Evolutionary conservation across 106 monocot species (phyloP), one percentile per base, ranked within the genome.

Genomic region (Dendrobium huoshanense): DNA sequence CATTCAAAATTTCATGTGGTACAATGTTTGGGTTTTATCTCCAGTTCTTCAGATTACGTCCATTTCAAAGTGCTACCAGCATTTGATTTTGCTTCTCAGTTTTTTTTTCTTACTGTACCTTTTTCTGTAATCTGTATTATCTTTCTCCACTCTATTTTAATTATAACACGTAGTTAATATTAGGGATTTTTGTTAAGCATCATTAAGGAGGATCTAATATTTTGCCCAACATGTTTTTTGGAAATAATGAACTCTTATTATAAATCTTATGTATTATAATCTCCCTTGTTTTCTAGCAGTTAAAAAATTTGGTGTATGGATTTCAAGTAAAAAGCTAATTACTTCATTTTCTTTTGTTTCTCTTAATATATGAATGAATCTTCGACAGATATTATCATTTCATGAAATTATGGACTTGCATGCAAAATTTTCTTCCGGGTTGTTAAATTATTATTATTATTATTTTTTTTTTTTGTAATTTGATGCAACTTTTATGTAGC

Each of bases 381-480:
- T 15, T 70, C 8, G 15, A 70, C 31, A 29, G 8, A 40, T 73
- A 3, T 13, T 73, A 18, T 41, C 18, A 19, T 74, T 74, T 43
- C 2, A 44, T 13, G n/a, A 74, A 44, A 44, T 9, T 4, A 74
- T 19, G 43, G 7, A 27, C 22, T 72, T 72, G 24, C 64, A 24
- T 65, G 42, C 22, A 13, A 47, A 22, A 24, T 29, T 43, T 79
- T 41, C 13, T 51, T 11, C 25, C 18, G 7, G 3, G 16, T 33
- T 27, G 13, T 10, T 31, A 31, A 31, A 31, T 31, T 31, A 31
- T 31, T 31, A 1, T 31, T 31, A 5, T 41, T 75, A 44, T 13
- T n/a, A 45, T 76, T 20, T 48, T 27, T 77, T 73, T 67, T n/a
- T 27, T 77, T 73, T 67, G 31, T 44, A 51, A n/a, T 55, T 18